Percentiles rank a stretch among this genome's conserved stretches.
Conservation (phyloP, 768 basidiomycete species). For the Agaricus bisporus region DNA sequence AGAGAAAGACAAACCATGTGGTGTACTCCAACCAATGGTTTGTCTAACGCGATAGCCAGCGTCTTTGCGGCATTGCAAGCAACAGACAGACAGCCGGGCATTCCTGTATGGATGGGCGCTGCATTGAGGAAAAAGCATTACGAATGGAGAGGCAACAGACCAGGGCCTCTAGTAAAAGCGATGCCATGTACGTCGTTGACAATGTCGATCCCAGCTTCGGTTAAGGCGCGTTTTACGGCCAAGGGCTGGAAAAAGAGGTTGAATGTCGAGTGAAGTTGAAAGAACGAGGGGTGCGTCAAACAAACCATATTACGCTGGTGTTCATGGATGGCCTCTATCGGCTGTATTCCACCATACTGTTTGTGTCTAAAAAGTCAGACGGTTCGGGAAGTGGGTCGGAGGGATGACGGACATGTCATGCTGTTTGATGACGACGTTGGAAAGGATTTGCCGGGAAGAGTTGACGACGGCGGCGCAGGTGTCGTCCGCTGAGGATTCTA, state of each 20-base stretch:
- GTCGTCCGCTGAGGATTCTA: slow-evolving; percentile 93
- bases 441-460: slow-evolving; percentile 60
- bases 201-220: slow-evolving; percentile 50
- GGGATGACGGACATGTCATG: slow-evolving; percentile 43
- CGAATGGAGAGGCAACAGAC: slow-evolving; percentile 25
- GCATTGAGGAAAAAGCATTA: slow-evolving; percentile 6
- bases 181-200: slow-evolving; percentile 73
- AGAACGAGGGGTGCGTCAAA: neutral
- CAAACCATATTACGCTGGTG: slow-evolving; percentile 77
- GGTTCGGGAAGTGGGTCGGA: neutral
- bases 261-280: neutral
- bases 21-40: slow-evolving; percentile 86
- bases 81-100: slow-evolving; percentile 75
- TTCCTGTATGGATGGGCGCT: slow-evolving; percentile 37
- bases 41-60: slow-evolving; percentile 68
- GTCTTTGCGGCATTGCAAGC: slow-evolving; percentile 81
- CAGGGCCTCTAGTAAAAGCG: slow-evolving; percentile 88
- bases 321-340: slow-evolving; percentile 65
- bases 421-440: slow-evolving; percentile 87
- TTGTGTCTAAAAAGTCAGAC: slow-evolving; percentile 40
- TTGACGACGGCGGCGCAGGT: slow-evolving; percentile 86
- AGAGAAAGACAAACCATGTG: slow-evolving; percentile 70
- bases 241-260: slow-evolving; percentile 44
- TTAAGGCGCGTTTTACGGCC: slow-evolving; percentile 63
- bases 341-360: slow-evolving; percentile 68